A percentile compares a stretch with the other conserved stretches of the same genome.
These are phyloP conservation scores for Phytophthora citricola DNA, from an alignment of 352 stramenopile species.

Conservation along the genomic window DNA sequence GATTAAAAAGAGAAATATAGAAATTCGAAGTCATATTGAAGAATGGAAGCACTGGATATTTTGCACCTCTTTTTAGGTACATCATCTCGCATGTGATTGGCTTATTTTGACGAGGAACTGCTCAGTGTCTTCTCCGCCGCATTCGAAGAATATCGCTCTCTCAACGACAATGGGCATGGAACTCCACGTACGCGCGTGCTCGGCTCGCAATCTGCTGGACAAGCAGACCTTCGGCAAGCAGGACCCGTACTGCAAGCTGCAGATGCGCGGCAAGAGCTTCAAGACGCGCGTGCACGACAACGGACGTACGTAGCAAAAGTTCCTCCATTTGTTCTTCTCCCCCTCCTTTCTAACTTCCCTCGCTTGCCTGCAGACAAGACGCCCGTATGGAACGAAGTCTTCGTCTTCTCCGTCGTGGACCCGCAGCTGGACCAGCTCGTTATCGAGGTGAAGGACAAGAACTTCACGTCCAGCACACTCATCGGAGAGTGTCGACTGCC, in stretches of 20 bases:
- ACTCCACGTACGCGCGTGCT: conserved; percentile 81
- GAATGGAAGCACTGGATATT: too few relatives aligned
- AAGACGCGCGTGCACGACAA: conserved; percentile 88
- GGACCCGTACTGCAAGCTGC: conserved; percentile 83
- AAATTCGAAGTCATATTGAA: too few relatives aligned
- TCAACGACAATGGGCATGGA: conserved; percentile 49
- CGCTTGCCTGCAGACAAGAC: conserved; percentile 50
- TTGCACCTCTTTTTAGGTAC: too few relatives aligned
- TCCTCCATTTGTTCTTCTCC: not conserved
- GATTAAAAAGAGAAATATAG: too few relatives aligned
- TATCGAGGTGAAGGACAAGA: conserved; percentile 88
- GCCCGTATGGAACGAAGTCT: conserved; percentile 86
- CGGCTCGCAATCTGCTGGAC: conserved; percentile 80
- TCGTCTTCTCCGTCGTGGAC: conserved; percentile 79
- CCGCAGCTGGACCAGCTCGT: conserved; percentile 76
- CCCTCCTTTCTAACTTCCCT: conserved; percentile 1
- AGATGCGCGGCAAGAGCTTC: conserved; percentile 63
- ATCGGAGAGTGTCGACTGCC: conserved; percentile 80
- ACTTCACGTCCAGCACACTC: conserved; percentile 76
- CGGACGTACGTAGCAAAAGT: conserved; percentile 51
- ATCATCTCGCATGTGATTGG: too few relatives aligned
- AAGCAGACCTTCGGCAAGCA: conserved; percentile 89
- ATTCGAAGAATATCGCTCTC: too few relatives aligned
- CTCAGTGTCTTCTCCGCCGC: too few relatives aligned
- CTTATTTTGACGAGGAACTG: too few relatives aligned